These are phyloP conservation scores for Friedmanniomyces endolithicus DNA, from an alignment of 495 filamentous ascomycete genomes.

Conservation along the genomic window DNA sequence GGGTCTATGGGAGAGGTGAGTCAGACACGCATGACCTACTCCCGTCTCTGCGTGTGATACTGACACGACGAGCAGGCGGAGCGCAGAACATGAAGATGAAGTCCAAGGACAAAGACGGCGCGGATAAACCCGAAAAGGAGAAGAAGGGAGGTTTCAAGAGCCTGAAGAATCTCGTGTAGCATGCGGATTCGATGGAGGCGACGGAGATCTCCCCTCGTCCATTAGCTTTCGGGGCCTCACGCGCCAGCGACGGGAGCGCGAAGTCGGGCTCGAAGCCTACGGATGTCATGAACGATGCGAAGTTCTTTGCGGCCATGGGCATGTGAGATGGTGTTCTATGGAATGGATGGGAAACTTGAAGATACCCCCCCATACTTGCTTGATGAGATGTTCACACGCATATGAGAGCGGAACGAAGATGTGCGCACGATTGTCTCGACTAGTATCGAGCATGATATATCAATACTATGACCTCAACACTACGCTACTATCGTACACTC, in stretches of 20 bases:
- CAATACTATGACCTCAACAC: too few relatives aligned
- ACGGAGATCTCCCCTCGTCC: background rate
- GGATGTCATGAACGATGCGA: background rate
- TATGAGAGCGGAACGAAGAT: too few relatives aligned
- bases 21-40: background rate
- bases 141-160: background rate
- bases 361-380: background rate
- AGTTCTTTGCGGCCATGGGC: slow-evolving; percentile 2
- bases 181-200: background rate
- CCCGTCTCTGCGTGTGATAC: background rate
- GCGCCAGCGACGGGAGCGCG: background rate
- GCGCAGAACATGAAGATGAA: slow-evolving; percentile 31
- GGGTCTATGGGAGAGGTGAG: slow-evolving; percentile 33
- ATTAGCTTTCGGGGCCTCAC: background rate
- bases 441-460: too few relatives aligned
- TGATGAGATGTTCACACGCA: too few relatives aligned
- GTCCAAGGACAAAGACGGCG: slow-evolving; percentile 19
- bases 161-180: background rate
- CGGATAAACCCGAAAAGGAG: slow-evolving; percentile 3
- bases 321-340: background rate
- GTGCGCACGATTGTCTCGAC: too few relatives aligned
- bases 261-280: background rate
- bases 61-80: slow-evolving; percentile 26
- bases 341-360: background rate
- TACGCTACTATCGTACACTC: too few relatives aligned